Base-by-base conservation (phyloP, 805 yeast genomes). In the Huiozyma sinensis region DNA sequence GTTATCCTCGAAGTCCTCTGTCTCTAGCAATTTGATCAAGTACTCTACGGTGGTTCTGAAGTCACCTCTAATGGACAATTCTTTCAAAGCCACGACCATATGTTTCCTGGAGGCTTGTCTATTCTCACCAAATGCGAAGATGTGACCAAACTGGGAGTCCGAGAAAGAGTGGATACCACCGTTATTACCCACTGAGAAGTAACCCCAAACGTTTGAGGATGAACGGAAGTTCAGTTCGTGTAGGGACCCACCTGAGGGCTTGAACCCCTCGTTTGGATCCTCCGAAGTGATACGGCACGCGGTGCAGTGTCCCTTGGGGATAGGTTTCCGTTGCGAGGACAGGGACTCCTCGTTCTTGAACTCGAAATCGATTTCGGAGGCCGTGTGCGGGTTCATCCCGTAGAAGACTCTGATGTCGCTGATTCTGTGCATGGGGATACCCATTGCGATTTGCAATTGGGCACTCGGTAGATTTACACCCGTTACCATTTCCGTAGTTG, bases 261-360 rank as follows among this genome's bases (percentile, higher is more conserved):
- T 92, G 77, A 92, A 92, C 40, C 98, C 99, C 70, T 90, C 97
- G 61, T 95, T 94, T 40, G 99, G 99, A 68, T 92, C 99, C 69
- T 92, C 99, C 10, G 96, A 86, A 33, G 98, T 92, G 65, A 92
- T 92, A 73, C 99, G 88, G 71, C 97, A 90, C 42, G 98, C 98
- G 40, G 97, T 92, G 67, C 95, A 85, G 67, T 92, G 99, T 48
- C 99, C 99, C 72, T 87, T 88, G 56, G 99, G 98, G 54, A 73
- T 76, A 33, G 99, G 99, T 56, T 78, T 79, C 66, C 97, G 80
- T 71, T 92, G 99, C 45, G 82, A 75, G 54, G 78, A 74, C 51
- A 78, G 70, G 28, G 94, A 73, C 45, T 74, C 78, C 54, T 82
- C 83, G 38, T 79, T 71, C 48, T 78, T 76, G 69, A 92, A 92